Evolutionary conservation across 2,329 filamentous ascomycete species (phyloP).

Genomic region (Diaporthe velutina): DNA sequence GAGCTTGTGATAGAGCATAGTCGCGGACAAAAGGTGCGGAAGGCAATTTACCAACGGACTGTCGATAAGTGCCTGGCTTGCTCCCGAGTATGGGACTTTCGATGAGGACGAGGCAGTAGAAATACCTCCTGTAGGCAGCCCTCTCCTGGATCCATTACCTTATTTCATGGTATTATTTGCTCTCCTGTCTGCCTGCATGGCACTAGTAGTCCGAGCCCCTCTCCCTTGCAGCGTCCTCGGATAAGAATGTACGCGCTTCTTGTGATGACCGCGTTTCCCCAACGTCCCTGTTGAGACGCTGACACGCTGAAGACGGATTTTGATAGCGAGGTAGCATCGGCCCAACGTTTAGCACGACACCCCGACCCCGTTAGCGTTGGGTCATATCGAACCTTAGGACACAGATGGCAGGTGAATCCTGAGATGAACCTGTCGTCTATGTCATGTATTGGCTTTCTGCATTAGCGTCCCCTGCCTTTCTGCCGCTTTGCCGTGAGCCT

Average conservation of each 20-base stretch:
- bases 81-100: background rate
- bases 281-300: background rate
- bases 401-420: conserved; percentile 1
- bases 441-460: conserved; percentile 18
- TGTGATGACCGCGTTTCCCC: conserved; percentile 3
- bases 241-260: conserved; percentile 5
- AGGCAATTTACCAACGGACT: background rate
- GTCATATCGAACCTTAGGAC: conserved; percentile 1
- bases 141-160: background rate
- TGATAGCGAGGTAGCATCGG: conserved; percentile 21
- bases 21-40: background rate
- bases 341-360: background rate
- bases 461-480: conserved; percentile 10
- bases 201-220: background rate
- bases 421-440: conserved; percentile 17
- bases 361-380: background rate
- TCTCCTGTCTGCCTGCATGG: background rate
- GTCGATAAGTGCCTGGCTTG: background rate
- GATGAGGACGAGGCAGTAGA: background rate
- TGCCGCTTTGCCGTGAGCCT: conserved; percentile 2
- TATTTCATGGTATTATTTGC: background rate
- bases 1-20: conserved; percentile 19
- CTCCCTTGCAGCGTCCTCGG: conserved; percentile 1
- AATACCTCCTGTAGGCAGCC: background rate
- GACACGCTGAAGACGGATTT: background rate